Conservation (phyloP, 129 eudicot genomes). For the Helichrysum umbraculigerum region DNA sequence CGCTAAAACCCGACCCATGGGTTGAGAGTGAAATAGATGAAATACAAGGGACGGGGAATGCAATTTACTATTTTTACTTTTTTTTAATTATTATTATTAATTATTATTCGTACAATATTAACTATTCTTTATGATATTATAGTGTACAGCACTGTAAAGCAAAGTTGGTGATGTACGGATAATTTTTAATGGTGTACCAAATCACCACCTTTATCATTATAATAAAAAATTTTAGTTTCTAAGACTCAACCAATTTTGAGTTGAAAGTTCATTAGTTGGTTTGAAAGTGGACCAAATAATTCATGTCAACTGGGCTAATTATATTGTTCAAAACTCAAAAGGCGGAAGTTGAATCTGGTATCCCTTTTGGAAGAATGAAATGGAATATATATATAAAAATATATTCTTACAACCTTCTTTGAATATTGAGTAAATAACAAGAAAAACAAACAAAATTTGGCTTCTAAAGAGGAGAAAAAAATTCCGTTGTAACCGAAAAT, state of each 20-base stretch:
- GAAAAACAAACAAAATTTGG: neutral
- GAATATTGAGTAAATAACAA: neutral
- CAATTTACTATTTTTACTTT: too few relatives aligned
- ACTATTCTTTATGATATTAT: too few relatives aligned
- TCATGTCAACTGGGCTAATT: neutral
- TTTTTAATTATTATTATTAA: too few relatives aligned
- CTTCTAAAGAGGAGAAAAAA: neutral
- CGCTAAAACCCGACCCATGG: too few relatives aligned
- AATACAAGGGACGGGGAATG: too few relatives aligned
- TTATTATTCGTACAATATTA: too few relatives aligned
- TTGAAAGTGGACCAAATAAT: neutral
- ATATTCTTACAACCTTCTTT: neutral
- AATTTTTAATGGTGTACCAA: too few relatives aligned
- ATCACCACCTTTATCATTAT: too few relatives aligned
- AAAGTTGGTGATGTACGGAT: too few relatives aligned
- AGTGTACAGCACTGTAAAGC: too few relatives aligned
- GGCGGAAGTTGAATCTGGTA: neutral
- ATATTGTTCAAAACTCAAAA: neutral
- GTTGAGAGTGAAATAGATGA: too few relatives aligned
- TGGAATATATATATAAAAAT: neutral
- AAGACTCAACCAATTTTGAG: neutral
- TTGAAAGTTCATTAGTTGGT: neutral
- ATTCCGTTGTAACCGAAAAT: too few relatives aligned
- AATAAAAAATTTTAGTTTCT: neutral
- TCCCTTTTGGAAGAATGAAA: neutral